Percentiles rank a stretch among this genome's conserved stretches.
Evolutionary conservation across 2,329 filamentous ascomycete species (phyloP).

Genomic region (Colletotrichum orchidophilum): DNA sequence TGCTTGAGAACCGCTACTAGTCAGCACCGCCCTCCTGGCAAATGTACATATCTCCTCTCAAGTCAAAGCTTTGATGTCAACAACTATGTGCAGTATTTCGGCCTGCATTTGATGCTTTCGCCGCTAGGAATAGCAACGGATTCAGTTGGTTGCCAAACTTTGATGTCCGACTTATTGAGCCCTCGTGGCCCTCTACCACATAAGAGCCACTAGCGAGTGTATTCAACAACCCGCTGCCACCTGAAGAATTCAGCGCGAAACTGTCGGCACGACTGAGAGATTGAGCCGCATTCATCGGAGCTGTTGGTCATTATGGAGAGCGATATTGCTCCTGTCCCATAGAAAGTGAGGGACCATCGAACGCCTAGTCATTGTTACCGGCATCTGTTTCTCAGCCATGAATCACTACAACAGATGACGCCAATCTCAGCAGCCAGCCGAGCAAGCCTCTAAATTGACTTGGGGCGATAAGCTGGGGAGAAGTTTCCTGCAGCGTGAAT

Average conservation of each 20-base stretch:
- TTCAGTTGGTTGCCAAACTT: neutral
- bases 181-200: too few species aligned
- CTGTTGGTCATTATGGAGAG: neutral
- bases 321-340: neutral
- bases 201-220: too few species aligned
- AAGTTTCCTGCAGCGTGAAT: neutral
- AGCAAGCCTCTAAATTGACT: neutral
- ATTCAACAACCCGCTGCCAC: neutral
- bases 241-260: neutral
- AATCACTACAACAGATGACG: neutral
- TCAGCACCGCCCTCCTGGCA: neutral
- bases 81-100: neutral
- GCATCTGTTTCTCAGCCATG: neutral
- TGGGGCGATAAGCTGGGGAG: neutral
- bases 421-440: neutral
- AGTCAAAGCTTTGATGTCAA: neutral
- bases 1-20: neutral
- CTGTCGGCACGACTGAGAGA: neutral
- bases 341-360: neutral
- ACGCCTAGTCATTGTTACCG: neutral
- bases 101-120: neutral
- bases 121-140: neutral
- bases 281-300: neutral
- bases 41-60: neutral
- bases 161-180: neutral